These are phyloP conservation scores for Alternaria sp. DNA, from an alignment of 2,329 filamentous ascomycete genomes.

Conservation along the genomic window DNA sequence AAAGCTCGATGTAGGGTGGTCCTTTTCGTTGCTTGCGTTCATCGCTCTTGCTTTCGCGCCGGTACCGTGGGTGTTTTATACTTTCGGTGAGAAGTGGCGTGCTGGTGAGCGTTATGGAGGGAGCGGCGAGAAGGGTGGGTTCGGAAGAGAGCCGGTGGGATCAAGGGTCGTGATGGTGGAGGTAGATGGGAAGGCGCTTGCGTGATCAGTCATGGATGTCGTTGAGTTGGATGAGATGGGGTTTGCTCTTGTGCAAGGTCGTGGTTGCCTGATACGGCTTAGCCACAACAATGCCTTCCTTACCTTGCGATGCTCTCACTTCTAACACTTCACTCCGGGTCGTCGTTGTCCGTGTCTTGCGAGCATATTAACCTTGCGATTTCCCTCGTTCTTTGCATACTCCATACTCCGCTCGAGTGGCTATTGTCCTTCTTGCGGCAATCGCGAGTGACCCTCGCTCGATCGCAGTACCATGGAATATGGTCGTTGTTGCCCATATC, in stretches of 20 bases:
- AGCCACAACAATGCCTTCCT: neutral
- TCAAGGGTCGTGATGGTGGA: neutral
- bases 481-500: neutral
- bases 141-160: neutral
- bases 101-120: neutral
- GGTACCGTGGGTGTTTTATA: constrained; percentile 51
- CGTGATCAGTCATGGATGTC: neutral
- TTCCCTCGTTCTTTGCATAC: neutral
- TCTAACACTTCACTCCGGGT: neutral
- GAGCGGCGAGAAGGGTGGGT: neutral
- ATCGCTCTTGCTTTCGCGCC: constrained; percentile 53
- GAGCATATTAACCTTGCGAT: neutral
- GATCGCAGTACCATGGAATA: neutral
- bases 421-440: neutral
- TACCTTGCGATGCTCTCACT: neutral
- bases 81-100: constrained; percentile 47
- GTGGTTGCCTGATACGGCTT: neutral
- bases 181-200: neutral
- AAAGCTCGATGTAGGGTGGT: constrained; percentile 63
- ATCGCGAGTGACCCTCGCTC: neutral
- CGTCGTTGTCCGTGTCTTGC: neutral
- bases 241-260: neutral
- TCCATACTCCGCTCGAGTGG: neutral
- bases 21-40: constrained; percentile 60
- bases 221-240: neutral